Conservation (phyloP, 306 rosid genomes). For the Trifolium subterraneum region DNA sequence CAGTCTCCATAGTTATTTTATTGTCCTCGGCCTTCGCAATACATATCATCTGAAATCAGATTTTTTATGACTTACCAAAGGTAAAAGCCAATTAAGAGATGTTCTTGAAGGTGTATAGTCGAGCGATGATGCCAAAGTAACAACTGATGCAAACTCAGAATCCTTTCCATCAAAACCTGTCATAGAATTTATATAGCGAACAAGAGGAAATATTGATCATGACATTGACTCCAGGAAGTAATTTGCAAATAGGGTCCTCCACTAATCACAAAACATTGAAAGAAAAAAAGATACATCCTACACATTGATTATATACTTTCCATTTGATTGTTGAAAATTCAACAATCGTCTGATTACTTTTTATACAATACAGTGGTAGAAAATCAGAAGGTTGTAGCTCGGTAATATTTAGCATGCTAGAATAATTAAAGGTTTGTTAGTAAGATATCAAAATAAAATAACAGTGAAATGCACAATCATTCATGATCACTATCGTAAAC, state of each 20-base stretch:
- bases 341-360: too few relatives aligned
- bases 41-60: slow-evolving; percentile 6
- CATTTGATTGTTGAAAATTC: too few relatives aligned
- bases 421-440: too few relatives aligned
- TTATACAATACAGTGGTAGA: too few relatives aligned
- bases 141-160: slow-evolving; percentile 67
- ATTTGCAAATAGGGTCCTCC: too few relatives aligned
- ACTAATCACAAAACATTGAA: too few relatives aligned
- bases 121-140: slow-evolving; percentile 86
- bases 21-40: slow-evolving; percentile 7
- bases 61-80: slow-evolving; percentile 69
- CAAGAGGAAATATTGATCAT: slow-evolving; percentile 22
- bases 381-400: too few relatives aligned
- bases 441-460: background rate
- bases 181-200: slow-evolving; percentile 34
- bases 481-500: slow-evolving; percentile 1
- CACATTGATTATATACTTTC: too few relatives aligned
- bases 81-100: slow-evolving; percentile 79
- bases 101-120: slow-evolving; percentile 81
- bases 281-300: too few relatives aligned
- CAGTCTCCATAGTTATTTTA: slow-evolving; percentile 14
- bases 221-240: too few relatives aligned
- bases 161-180: slow-evolving; percentile 67
- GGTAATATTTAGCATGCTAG: too few relatives aligned
- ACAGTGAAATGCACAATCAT: slow-evolving; percentile 28